These are phyloP conservation scores for Kwoniella pini DNA, from an alignment of 768 basidiomycete species.

Conservation along the genomic window DNA sequence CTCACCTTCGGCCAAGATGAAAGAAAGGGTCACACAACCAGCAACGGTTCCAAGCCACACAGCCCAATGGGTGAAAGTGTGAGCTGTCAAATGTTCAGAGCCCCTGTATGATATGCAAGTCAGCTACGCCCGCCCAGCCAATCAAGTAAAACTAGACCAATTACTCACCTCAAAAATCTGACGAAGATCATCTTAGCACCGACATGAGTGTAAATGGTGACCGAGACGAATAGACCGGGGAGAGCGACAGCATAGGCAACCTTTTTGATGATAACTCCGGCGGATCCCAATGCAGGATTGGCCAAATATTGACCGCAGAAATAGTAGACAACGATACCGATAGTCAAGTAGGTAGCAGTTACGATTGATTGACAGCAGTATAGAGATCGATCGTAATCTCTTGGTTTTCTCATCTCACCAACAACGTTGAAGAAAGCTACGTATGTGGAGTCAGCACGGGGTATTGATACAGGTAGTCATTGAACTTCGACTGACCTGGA, in stretches of 20 bases:
- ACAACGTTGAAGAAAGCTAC: slow-evolving; percentile 33
- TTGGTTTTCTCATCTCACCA: slow-evolving; percentile 41
- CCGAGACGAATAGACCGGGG: slow-evolving; percentile 35
- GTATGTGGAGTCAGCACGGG: no score
- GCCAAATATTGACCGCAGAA: slow-evolving; percentile 36
- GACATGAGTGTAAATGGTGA: slow-evolving; percentile 29
- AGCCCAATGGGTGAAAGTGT: slow-evolving; percentile 16
- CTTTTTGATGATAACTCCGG: slow-evolving; percentile 41
- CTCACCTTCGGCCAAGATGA: slow-evolving; percentile 20
- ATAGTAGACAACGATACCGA: slow-evolving; percentile 32
- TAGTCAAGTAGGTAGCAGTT: slow-evolving; percentile 31
- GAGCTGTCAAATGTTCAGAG: slow-evolving; percentile 20
- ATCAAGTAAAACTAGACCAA: no score
- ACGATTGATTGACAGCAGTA: slow-evolving; percentile 45
- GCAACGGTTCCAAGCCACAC: slow-evolving; percentile 19
- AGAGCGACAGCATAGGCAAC: slow-evolving; percentile 46
- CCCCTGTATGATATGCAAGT: slow-evolving; percentile 16
- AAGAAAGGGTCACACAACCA: slow-evolving; percentile 19
- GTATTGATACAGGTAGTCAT: no score
- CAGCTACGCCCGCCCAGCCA: neutral
- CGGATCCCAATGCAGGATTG: slow-evolving; percentile 41
- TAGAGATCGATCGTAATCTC: slow-evolving; percentile 27
- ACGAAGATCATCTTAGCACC: slow-evolving; percentile 48
- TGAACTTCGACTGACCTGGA: slow-evolving; percentile 2
- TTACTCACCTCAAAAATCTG: slow-evolving; percentile 33